Base-by-base conservation (phyloP, 2,329 filamentous ascomycete genomes). In the Hypoxylon sp. region DNA sequence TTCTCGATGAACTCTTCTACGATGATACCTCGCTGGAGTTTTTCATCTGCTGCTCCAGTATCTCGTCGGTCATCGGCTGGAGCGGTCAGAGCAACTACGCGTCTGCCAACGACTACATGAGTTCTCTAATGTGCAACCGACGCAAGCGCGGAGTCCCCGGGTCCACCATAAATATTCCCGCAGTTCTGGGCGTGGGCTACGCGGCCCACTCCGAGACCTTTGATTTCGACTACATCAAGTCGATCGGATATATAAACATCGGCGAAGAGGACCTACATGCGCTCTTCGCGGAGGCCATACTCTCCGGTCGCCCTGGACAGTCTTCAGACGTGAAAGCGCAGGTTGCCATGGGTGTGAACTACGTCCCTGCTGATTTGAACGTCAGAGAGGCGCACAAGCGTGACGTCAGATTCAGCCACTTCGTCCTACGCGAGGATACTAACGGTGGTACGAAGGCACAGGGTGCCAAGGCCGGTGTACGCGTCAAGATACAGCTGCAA, bases 1-100 rank as follows among this genome's bases (percentile, higher is more conserved):
- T 76, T 48, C 68, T 82, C 3, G 73, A 80, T 51, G 72, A 77
- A 5, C 29, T 78, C 0, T 78, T 82, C 26, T 54, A 62, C 5
- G 44, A 72, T 14, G 35, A 50, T 62, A 10, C 31, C 11, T 47
- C 54, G 11, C 46, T 58, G 4, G 55, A 58, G 14, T 58, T 58
- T 19, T 58, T 58, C 26, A 58, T 58, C 44, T 50, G 44, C 19
- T 58, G 44, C 8, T 58, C 55, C 19, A 50, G 44, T 29, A 58
- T 58, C 31, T 48, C 44, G 4, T 58, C 44, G 8, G 55, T 58
- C 22, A 58, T 58, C 29, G 55, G 55, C 2, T 50, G 46, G 44
- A 50, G 44, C 19, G 55, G 55, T 8, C 55, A 58, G 22, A 50
- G 44, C 31, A 58, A 58, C 3, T 58, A 58, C 14, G 44, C 31